Conservation (phyloP, 75 land plant species). For the Pinus taeda region DNA sequence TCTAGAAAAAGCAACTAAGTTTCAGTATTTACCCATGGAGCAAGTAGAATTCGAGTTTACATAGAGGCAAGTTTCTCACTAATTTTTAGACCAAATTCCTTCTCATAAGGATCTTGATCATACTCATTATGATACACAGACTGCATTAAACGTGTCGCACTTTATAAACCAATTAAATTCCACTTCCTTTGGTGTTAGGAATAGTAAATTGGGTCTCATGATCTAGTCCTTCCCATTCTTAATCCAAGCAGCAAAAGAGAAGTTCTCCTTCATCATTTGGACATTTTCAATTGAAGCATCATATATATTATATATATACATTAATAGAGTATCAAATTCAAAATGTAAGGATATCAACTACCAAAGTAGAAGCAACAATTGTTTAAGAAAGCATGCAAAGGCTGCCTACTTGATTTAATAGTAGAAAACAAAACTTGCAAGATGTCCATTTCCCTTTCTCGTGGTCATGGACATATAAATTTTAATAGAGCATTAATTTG, state of each 20-base stretch:
- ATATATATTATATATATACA: background rate
- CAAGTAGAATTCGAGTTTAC: conserved; percentile 77
- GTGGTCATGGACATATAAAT: conserved; percentile 62
- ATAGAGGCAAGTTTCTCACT: conserved; percentile 67
- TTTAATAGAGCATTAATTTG: conserved; percentile 55
- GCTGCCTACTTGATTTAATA: background rate
- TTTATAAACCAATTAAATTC: background rate
- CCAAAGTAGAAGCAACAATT: background rate
- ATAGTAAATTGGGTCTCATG: background rate
- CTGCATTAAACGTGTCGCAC: conserved; percentile 23
- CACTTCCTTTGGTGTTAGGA: background rate
- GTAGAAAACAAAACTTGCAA: conserved; percentile 13
- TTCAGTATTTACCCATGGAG: conserved; percentile 60
- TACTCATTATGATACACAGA: conserved; percentile 75
- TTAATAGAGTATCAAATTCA: background rate
- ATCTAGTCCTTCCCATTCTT: background rate
- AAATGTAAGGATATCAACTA: too few relatives aligned
- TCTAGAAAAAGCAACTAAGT: background rate
- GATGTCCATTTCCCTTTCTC: conserved; percentile 42
- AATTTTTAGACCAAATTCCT: conserved; percentile 77
- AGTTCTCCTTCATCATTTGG: background rate
- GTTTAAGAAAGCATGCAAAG: background rate
- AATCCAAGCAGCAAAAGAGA: background rate
- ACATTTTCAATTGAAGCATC: background rate
- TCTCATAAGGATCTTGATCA: conserved; percentile 73